These are phyloP conservation scores for Antrodiella citrinella DNA, from an alignment of 768 basidiomycete species.

Conservation along the genomic window DNA sequence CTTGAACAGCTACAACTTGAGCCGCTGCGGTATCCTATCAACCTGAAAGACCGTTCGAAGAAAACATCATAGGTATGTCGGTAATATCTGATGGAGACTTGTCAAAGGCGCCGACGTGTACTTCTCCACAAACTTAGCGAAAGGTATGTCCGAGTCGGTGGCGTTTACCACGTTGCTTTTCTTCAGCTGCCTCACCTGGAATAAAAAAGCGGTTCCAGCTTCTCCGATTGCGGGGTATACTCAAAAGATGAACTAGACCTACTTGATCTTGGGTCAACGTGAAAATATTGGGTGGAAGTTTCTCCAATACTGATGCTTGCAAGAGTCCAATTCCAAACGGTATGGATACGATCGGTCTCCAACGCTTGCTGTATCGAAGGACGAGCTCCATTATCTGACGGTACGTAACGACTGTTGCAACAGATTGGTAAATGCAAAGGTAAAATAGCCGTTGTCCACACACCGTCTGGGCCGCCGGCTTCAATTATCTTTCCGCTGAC, in stretches of 20 bases:
- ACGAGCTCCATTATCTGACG: conserved; percentile 59
- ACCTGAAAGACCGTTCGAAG: no score
- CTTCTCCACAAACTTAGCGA: conserved; percentile 29
- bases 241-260: conserved; percentile 4
- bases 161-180: conserved; percentile 46
- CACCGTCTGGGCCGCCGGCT: conserved; percentile 44
- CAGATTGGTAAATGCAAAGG: conserved; percentile 21
- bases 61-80: conserved; percentile 33
- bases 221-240: background rate
- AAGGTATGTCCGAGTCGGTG: conserved; percentile 16
- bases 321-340: conserved; percentile 55
- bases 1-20: no score
- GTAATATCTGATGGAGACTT: conserved; percentile 45
- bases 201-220: background rate
- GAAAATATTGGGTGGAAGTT: conserved; percentile 53
- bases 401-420: conserved; percentile 52
- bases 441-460: conserved; percentile 26
- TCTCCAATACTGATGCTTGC: conserved; percentile 60
- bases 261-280: conserved; percentile 70
- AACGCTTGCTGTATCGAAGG: conserved; percentile 41
- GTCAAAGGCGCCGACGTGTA: conserved; percentile 32
- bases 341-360: conserved; percentile 52
- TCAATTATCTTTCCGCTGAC: conserved; percentile 39
- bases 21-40: no score
- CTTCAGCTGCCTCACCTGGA: conserved; percentile 56